Evolutionary conservation across 257 asterid genomes (phyloP).

Genomic region (Rhazya stricta): DNA sequence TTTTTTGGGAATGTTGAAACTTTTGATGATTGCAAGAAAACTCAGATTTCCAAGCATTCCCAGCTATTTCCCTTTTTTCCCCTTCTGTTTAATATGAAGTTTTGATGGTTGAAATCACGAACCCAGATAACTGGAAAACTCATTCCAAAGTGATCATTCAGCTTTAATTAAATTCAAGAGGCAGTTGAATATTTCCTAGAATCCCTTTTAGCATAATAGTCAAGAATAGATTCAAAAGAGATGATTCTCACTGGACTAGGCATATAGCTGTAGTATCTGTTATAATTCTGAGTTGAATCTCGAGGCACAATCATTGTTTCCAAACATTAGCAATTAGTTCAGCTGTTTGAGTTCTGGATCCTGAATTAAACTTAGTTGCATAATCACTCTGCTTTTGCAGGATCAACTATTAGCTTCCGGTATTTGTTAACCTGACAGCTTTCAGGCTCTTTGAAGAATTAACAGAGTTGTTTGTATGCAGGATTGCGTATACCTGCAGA

Average conservation of each 20-base stretch:
- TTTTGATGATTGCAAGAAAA: background rate
- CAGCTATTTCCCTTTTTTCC: background rate
- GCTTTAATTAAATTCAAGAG: background rate
- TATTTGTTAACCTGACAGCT: background rate
- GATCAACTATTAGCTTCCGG: background rate
- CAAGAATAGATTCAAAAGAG: background rate
- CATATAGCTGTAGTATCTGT: no score
- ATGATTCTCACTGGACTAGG: background rate
- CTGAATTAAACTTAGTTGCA: background rate
- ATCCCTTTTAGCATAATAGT: background rate
- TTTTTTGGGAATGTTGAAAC: background rate
- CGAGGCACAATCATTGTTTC: background rate
- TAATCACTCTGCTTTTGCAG: background rate
- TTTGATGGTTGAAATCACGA: background rate
- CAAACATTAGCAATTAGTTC: background rate
- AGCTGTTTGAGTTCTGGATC: background rate
- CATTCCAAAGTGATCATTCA: background rate
- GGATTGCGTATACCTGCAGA: slow-evolving; percentile 80
- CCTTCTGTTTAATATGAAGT: background rate
- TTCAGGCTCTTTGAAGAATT: background rate
- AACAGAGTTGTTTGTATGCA: slow-evolving; percentile 21
- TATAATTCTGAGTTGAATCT: background rate
- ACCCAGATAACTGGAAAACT: background rate
- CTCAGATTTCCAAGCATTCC: background rate
- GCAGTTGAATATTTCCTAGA: background rate